Percentiles rank a stretch among this genome's conserved stretches.
Evolutionary conservation across 2,329 filamentous ascomycete species (phyloP).

Genomic region (Ceratocystis eucalypticola): DNA sequence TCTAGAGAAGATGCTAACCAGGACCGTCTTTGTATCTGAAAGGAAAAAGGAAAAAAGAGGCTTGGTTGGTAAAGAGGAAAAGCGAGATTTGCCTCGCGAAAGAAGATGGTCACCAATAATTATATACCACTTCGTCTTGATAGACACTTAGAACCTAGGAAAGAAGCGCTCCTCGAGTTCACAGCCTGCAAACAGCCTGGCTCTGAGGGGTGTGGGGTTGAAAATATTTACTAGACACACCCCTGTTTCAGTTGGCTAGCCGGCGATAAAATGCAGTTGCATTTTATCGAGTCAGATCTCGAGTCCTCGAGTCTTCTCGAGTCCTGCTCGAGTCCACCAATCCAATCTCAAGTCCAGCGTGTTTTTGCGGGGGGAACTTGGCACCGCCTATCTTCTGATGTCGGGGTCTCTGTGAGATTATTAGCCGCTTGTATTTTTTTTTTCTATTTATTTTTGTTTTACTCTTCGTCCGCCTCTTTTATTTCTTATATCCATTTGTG

Average conservation of each 20-base stretch:
- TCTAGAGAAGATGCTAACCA: background rate
- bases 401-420: background rate
- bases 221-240: background rate
- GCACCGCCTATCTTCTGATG: background rate
- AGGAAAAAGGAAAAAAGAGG: background rate
- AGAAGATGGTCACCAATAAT: background rate
- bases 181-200: slow-evolving; percentile 3
- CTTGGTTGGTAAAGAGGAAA: background rate
- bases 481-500: too few relatives aligned
- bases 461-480: background rate
- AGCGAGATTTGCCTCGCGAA: background rate
- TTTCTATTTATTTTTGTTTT: background rate
- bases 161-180: background rate
- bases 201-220: background rate
- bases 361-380: background rate
- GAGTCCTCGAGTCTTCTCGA: background rate
- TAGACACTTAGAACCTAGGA: background rate
- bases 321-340: background rate
- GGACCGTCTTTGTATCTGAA: background rate
- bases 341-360: too few relatives aligned
- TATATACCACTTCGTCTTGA: slow-evolving; percentile 1
- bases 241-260: background rate
- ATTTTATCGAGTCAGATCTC: background rate
- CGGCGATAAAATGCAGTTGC: background rate
- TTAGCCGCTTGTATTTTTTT: background rate